Base-by-base conservation (phyloP, 176 grass and related monocot genomes). In the Pontederia crassipes region DNA sequence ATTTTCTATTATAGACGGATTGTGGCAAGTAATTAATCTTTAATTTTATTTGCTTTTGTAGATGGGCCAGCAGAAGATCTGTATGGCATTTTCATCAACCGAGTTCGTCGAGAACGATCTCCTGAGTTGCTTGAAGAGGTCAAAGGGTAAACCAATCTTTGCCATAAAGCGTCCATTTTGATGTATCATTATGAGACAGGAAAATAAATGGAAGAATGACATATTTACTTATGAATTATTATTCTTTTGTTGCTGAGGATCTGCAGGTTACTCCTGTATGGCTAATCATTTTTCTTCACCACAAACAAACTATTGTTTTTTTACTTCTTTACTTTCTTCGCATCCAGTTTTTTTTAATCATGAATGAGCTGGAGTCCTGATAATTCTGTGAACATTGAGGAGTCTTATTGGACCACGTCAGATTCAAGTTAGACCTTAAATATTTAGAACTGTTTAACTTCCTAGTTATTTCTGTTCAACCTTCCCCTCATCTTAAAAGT, bases 1-100 rank as follows among this genome's bases (percentile, higher is more conserved):
- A 40, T 40, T 4, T 40, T 40, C 2, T 40, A 40, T 40, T 40
- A 7, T 40, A 40, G 32, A 7, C 32, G 32, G 32, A 40, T 40
- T 4, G 32, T 40, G 2, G 32, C 32, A 40, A 40, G 32, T 4
- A 40, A 40, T 3, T 40, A 40, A 64, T 49, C 16, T 50, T 49
- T n/a, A 49, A 13, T 1, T n/a, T n/a, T 14, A 4, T 63, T 10
- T 74, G 1, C 8, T 8, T 17, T 66, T 58, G 49, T 78, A 97
- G 93, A 97, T 80, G 87, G 92, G 4, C 87, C 87, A 0, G 87
- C 93, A n/a, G 93, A 97, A 76, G 93, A 97, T 74, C 32, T 97
- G 17, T 97, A 91, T 8, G 87, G 93, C 48, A 67, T 97, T 49
- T 91, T 97, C 58, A 88, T 91, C 57, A 91, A 97, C 16, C 84